Conservation (phyloP, 1,284 basidiomycete species). For the Rhodotorula sp. region DNA sequence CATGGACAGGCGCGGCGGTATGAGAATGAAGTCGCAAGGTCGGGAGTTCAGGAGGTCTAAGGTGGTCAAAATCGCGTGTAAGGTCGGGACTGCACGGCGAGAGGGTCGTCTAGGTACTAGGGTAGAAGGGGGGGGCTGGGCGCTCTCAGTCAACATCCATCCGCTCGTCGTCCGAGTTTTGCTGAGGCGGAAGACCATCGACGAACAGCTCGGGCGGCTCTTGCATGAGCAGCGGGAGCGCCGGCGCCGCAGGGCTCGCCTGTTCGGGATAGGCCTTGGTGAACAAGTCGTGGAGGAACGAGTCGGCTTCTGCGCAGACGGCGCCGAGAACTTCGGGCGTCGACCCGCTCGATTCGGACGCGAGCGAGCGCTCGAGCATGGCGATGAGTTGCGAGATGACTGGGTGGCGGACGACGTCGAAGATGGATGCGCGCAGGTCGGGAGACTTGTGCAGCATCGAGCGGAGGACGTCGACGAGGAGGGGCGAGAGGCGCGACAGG, state of each 20-base stretch:
- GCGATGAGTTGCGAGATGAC: constrained; percentile 29
- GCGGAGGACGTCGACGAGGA: constrained; percentile 60
- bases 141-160: constrained; percentile 28
- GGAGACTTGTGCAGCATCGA: constrained; percentile 40
- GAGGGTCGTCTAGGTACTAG: background rate
- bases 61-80: background rate
- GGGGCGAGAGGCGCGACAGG: constrained; percentile 63
- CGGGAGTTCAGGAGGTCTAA: background rate
- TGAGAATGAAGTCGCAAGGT: background rate
- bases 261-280: constrained; percentile 20
- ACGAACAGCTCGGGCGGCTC: constrained; percentile 4
- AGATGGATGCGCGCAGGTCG: constrained; percentile 33
- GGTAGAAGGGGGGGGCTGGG: background rate
- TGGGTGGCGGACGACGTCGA: constrained; percentile 35
- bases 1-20: background rate
- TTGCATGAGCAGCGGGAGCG: constrained; percentile 4
- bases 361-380: constrained; percentile 31
- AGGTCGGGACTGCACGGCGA: too few species aligned
- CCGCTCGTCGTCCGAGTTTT: constrained; percentile 4
- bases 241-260: constrained; percentile 23
- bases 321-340: constrained; percentile 36
- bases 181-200: background rate
- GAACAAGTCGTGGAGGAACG: constrained; percentile 35
- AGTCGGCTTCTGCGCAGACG: constrained; percentile 36
- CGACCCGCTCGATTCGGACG: background rate